Evolutionary conservation across 805 yeast genomes (phyloP), one percentile per base, ranked within the genome.

Genomic region (Yarrowia sp.): DNA sequence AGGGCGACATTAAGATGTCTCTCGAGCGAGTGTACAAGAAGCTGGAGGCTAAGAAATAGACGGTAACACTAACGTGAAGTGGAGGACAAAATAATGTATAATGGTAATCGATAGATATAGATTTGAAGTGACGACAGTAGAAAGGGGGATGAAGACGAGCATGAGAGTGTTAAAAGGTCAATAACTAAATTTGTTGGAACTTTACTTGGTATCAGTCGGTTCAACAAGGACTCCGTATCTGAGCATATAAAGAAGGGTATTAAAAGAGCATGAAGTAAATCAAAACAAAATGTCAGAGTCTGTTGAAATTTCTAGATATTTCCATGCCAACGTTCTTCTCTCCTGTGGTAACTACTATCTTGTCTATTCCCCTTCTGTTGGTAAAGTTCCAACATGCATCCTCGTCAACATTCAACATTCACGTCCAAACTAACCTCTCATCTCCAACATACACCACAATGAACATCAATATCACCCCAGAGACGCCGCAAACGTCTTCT

Each of bases 1-100:
- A 85, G 76, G 93, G 92, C 40, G 94, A 89, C 72, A 90, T 89
- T 56, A 83, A 84, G 73, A 82, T 88, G 79, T 86, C 90, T 68
- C 82, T 89, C 70, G 91, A 87, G 73, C 82, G 90, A 67, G 86
- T 87, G 24, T 75, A 78, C 68, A 81, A 80, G 61, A 81, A 85
- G 64, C 79, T 79, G 38, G 78, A 79, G 68, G 30, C 44, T 15
- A 61, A 47, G 55, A 61, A 46, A 20, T 34, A 61, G 40, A 42
- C 34, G 17, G 44, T 20, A 9, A 40, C 46, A 24, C 42, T 43
- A 43, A 58, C 42, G 39, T 17, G 55, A 30, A 33, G 53, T 34
- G 58, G 66, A 44, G 53, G 66, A 46, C 46, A 60, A 55, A 24
- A 55, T 55, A 55, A 55, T 55, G 46, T 55, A 55, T 55, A 55